Base-by-base conservation (phyloP, 768 basidiomycete species). In the Candolleomyces aberdarensis region DNA sequence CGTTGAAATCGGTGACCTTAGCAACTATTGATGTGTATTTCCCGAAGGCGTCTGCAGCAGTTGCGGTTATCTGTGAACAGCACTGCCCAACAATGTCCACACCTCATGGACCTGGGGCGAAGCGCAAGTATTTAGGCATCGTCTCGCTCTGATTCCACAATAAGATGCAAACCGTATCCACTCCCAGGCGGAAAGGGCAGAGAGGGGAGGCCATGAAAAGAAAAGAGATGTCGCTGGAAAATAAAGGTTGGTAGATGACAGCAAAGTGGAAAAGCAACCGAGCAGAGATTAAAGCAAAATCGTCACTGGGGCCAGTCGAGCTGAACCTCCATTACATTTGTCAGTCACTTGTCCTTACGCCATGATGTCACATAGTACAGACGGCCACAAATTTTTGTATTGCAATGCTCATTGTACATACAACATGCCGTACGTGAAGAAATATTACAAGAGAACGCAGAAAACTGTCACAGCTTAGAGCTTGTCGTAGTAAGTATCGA, bases 401-500 rank as follows among this genome's bases (percentile, higher is more conserved):
- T 46, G 44, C 36, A 36, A 36, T 36, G 36, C 3, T 46, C 13
- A 1, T 46, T 46, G 15, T n/a, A n/a, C n/a, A n/a, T 46, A 46
- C 44, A 46, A 46, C 44, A 46, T 17, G 15, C 63, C 57, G 61
- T 62, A 26, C 26, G 3, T 26, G 19, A 4, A 46, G 44, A 61
- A 58, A 65, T 62, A 62, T 62, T 56, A 53, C 39, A 41, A 61
- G 44, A 62, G 59, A 65, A 62, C 61, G 64, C 44, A 20, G 15
- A 20, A 46, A 46, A 46, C 1, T 36, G 6, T 7, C 19, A 46
- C 41, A 52, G 61, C 63, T 83, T 83, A 92, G 74, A 90, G 79
- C 82, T 95, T 96, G 85, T 96, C 95, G 81, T 96, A 95, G 82
- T 95, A 97, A 39, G 84, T 85, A 75, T 94, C 92, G 66, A 94